A percentile compares a stretch with the other conserved stretches of the same genome.
Conservation (phyloP, 495 filamentous ascomycete genomes). For the Amphirosellinia nigrospora region DNA sequence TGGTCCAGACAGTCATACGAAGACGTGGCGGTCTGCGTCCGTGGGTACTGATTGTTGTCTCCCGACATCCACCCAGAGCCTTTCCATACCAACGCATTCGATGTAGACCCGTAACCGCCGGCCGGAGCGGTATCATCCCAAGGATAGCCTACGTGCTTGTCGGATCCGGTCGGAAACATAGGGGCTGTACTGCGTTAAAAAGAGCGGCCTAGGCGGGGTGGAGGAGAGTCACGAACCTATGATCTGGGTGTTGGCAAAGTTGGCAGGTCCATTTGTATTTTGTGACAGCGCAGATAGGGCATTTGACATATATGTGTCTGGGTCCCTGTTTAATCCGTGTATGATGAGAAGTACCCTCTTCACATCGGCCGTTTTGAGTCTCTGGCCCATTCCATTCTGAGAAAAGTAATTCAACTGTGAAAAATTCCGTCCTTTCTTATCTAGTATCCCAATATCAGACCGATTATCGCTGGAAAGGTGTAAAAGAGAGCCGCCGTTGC, state of each 20-base stretch:
- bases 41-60: neutral
- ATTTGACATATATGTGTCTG: constrained; percentile 6
- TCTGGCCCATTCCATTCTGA: neutral
- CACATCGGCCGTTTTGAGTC: neutral
- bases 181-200: neutral
- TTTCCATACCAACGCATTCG: neutral
- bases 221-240: neutral
- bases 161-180: constrained; percentile 1
- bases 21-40: neutral
- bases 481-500: neutral
- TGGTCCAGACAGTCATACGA: constrained; percentile 2
- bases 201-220: neutral
- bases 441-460: neutral
- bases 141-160: constrained; percentile 1
- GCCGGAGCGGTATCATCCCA: neutral
- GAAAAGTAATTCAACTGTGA: constrained; percentile 5
- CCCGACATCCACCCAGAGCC: neutral
- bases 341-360: constrained; percentile 1
- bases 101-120: neutral
- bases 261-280: neutral
- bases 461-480: neutral
- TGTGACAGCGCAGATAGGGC: neutral
- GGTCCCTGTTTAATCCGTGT: neutral
- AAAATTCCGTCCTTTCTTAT: neutral
- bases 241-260: constrained; percentile 4